Evolutionary conservation across 78 protist species (phyloP).

Genomic region (Polysphondylium violaceum): DNA sequence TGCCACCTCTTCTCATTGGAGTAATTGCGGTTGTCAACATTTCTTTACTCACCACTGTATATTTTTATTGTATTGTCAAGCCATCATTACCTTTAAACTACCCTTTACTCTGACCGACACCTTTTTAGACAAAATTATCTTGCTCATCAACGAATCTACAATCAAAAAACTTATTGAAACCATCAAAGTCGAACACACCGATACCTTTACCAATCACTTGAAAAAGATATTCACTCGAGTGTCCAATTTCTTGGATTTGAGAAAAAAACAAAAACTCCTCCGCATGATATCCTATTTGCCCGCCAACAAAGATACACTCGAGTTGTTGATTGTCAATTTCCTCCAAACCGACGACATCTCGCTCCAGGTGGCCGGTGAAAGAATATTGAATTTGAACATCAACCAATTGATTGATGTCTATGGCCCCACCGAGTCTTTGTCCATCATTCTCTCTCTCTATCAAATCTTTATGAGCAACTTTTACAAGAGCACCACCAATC

Average conservation of each 20-base stretch:
- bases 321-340: conserved; percentile 37
- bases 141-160: conserved; percentile 58
- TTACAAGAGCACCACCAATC: conserved; percentile 54
- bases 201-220: conserved; percentile 6
- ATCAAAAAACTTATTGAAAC: conserved; percentile 23
- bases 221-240: conserved; percentile 18
- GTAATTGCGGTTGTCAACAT: conserved; percentile 49
- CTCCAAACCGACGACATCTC: conserved; percentile 74
- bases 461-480: conserved; percentile 62
- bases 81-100: conserved; percentile 4
- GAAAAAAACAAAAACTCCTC: conserved; percentile 52
- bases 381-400: conserved; percentile 29
- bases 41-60: conserved; percentile 62
- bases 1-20: conserved; percentile 22
- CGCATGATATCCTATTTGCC: conserved; percentile 65
- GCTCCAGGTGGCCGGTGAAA: conserved; percentile 50
- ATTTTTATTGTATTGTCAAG: conserved; percentile 52
- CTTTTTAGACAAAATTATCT: conserved; percentile 45
- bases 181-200: neutral
- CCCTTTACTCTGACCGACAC: conserved; percentile 3
- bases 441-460: conserved; percentile 42
- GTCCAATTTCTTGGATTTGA: conserved; percentile 23
- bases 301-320: conserved; percentile 17
- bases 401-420: conserved; percentile 34
- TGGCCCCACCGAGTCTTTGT: conserved; percentile 5